These are phyloP conservation scores for Haplosporangium sp. DNA, from an alignment of 371 early-diverging fungal species.

Conservation along the genomic window DNA sequence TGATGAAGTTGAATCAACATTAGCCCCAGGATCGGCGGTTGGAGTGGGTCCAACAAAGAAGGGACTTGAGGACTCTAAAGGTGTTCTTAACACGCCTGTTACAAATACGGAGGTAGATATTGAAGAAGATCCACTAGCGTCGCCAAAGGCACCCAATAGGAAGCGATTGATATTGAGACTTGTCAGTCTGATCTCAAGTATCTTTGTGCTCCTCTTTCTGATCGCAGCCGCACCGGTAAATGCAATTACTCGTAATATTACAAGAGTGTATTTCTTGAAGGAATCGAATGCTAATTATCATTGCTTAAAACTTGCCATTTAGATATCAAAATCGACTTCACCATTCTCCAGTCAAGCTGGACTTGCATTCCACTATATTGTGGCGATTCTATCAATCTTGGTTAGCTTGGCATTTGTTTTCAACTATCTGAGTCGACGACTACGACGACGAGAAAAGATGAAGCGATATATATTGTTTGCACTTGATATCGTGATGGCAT, in stretches of 20 bases:
- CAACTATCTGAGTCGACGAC: conserved; percentile 60
- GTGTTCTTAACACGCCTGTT: neutral
- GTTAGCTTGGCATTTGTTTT: conserved; percentile 61
- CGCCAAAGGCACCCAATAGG: conserved; percentile 35
- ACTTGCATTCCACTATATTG: conserved; percentile 52
- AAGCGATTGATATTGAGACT: conserved; percentile 41
- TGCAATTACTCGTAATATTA: too few relatives aligned
- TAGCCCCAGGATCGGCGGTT: conserved; percentile 35
- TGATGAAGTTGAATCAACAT: conserved; percentile 33
- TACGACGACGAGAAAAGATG: conserved; percentile 61
- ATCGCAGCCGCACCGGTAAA: conserved; percentile 46
- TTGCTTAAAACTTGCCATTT: too few relatives aligned
- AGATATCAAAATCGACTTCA: conserved; percentile 41
- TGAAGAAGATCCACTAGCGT: neutral
- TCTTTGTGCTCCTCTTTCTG: conserved; percentile 26
- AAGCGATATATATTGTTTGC: conserved; percentile 61
- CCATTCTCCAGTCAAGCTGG: conserved; percentile 40
- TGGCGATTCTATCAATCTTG: conserved; percentile 63
- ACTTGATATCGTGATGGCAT: conserved; percentile 62
- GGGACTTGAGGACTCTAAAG: neutral
- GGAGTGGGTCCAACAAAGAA: conserved; percentile 5
- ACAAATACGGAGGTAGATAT: neutral
- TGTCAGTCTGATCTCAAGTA: conserved; percentile 31
- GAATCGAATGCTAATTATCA: too few relatives aligned
- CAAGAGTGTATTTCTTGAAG: too few relatives aligned